A percentile compares a stretch with the other conserved stretches of the same genome.
Evolutionary conservation across 2,329 filamentous ascomycete species (phyloP).

Genomic region (Aspergillus uvarum): DNA sequence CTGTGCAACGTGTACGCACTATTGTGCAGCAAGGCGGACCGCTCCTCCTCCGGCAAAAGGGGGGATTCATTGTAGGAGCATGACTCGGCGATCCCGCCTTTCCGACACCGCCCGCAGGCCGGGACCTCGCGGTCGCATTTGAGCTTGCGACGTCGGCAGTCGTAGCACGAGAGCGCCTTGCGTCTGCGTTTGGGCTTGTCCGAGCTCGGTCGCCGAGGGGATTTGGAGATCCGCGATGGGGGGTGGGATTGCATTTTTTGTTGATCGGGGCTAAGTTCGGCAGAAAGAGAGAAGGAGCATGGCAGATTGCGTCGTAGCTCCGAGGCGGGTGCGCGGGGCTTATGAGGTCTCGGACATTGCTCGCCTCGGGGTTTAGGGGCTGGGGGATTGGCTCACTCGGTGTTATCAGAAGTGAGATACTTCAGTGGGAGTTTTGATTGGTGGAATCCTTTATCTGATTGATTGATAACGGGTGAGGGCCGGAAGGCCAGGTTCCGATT

Average conservation of each 20-base stretch:
- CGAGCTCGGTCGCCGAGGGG: background rate
- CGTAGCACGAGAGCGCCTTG: background rate
- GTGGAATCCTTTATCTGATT: background rate
- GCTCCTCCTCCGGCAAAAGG: background rate
- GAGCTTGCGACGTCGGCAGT: background rate
- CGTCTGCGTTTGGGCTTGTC: background rate
- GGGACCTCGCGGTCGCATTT: slow-evolving; percentile 20
- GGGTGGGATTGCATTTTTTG: background rate
- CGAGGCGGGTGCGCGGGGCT: background rate
- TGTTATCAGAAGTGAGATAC: too few relatives aligned
- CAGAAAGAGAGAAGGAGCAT: background rate
- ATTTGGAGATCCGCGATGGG: background rate
- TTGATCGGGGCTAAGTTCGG: background rate
- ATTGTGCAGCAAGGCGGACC: background rate
- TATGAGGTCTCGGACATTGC: background rate
- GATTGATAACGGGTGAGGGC: background rate
- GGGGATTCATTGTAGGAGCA: background rate
- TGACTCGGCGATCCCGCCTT: slow-evolving; percentile 10
- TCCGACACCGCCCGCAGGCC: slow-evolving; percentile 19
- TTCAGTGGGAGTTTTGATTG: background rate
- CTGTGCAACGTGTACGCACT: background rate
- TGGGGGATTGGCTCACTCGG: background rate
- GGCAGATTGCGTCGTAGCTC: background rate
- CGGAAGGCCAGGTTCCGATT: background rate
- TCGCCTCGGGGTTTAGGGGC: background rate